These are phyloP conservation scores for Corymbia citriodora DNA, from an alignment of 441 rosid genomes.

Conservation along the genomic window DNA sequence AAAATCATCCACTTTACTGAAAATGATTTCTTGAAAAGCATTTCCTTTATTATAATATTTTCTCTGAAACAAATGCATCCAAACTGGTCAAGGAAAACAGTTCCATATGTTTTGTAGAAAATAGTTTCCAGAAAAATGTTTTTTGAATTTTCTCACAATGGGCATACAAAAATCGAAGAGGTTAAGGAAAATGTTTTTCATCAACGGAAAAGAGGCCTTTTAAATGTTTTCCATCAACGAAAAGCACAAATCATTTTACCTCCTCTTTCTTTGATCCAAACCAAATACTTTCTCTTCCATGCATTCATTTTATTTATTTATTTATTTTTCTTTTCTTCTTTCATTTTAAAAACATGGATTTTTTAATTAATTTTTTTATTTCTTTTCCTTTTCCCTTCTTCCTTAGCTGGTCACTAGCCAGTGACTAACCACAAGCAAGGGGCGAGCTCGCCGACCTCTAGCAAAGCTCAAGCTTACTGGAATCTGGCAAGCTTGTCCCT, in stretches of 20 bases:
- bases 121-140: accelerated
- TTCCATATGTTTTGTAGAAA: accelerated
- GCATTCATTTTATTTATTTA: background rate
- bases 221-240: background rate
- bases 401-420: accelerated
- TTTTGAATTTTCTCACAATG: accelerated
- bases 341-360: no score
- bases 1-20: background rate
- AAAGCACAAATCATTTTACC: background rate
- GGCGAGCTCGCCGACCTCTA: no score
- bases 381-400: no score
- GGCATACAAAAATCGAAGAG: accelerated
- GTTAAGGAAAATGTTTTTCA: no score
- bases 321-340: accelerated
- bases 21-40: accelerated
- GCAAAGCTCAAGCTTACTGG: no score
- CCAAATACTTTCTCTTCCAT: accelerated
- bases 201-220: background rate
- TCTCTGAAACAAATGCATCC: accelerated
- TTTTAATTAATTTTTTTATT: no score
- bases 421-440: accelerated
- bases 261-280: background rate
- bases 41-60: background rate
- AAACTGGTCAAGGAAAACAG: accelerated
- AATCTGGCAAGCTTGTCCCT: no score